phyloP scores from a whole-genome alignment of 805 yeast species.

The Martiniozyma abietophila region DNA sequence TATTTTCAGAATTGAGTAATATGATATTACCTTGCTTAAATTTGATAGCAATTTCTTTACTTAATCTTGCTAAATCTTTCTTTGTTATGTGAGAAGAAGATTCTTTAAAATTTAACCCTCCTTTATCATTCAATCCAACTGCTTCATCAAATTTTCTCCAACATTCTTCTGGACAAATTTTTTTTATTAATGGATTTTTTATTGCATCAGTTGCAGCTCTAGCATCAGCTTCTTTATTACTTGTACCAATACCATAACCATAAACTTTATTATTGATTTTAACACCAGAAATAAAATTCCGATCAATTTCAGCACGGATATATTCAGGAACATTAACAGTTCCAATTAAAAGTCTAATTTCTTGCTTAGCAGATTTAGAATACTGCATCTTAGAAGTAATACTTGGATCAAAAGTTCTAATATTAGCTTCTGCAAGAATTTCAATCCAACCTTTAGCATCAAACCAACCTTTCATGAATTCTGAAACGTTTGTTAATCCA shows the following conservation, averaged over 20 bases:
- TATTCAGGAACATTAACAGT: conserved; percentile 48
- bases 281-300: conserved; percentile 39
- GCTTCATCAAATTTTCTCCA: conserved; percentile 12
- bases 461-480: conserved; percentile 31
- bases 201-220: conserved; percentile 73
- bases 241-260: conserved; percentile 63
- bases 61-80: conserved; percentile 5
- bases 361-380: conserved; percentile 36
- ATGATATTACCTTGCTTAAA: conserved; percentile 8
- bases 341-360: conserved; percentile 41
- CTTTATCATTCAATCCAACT: conserved; percentile 9
- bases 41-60: conserved; percentile 8
- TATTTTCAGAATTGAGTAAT: conserved; percentile 10
- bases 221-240: conserved; percentile 65
- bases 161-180: conserved; percentile 8
- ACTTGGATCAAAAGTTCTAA: conserved; percentile 11
- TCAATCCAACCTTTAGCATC: conserved; percentile 49
- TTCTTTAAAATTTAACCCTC: conserved; percentile 12
- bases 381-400: conserved; percentile 11
- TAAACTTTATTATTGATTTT: conserved; percentile 51
- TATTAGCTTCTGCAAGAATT: conserved; percentile 33
- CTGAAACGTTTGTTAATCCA: conserved; percentile 37
- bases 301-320: conserved; percentile 26
- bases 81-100: conserved; percentile 1
- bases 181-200: conserved; percentile 11